Evolutionary conservation across 495 filamentous ascomycete species (phyloP).

Genomic region (Acidiella bohemica): DNA sequence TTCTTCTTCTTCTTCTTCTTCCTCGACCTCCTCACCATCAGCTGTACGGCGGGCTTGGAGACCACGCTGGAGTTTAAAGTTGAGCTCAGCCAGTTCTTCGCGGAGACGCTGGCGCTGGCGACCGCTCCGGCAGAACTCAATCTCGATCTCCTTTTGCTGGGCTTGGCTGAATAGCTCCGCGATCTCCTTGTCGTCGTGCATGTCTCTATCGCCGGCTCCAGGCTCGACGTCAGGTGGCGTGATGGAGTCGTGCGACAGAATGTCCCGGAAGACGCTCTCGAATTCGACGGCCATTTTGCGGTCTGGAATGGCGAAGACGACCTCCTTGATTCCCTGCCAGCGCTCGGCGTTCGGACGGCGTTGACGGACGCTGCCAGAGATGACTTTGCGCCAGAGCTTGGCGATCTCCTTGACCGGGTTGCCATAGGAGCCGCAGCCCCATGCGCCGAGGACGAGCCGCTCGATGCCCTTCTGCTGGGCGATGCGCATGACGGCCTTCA

Average conservation of each 20-base stretch:
- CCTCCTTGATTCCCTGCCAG: conserved; percentile 30
- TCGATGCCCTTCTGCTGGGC: conserved; percentile 16
- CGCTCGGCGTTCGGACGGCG: conserved; percentile 15
- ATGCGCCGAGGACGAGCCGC: conserved; percentile 29
- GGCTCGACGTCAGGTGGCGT: neutral
- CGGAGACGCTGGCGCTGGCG: conserved; percentile 5
- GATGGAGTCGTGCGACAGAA: conserved; percentile 3
- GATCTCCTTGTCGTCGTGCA: neutral
- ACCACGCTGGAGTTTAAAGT: conserved; percentile 9
- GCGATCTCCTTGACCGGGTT: conserved; percentile 29
- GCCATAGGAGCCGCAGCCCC: conserved; percentile 30
- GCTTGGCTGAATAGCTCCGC: conserved; percentile 9
- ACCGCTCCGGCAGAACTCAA: conserved; percentile 3
- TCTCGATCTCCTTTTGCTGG: conserved; percentile 14
- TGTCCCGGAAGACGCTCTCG: conserved; percentile 19
- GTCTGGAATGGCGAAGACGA: conserved; percentile 38
- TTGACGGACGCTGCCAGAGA: conserved; percentile 17
- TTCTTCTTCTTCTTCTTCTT: neutral
- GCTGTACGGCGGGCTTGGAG: neutral
- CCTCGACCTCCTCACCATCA: neutral
- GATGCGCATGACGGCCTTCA: conserved; percentile 30
- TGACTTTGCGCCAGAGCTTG: conserved; percentile 25
- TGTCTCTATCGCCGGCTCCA: no score
- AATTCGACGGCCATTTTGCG: conserved; percentile 25
- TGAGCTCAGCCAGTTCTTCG: conserved; percentile 8